Evolutionary conservation across 2,329 filamentous ascomycete species (phyloP).

Genomic region (Neofusicoccum ribis): DNA sequence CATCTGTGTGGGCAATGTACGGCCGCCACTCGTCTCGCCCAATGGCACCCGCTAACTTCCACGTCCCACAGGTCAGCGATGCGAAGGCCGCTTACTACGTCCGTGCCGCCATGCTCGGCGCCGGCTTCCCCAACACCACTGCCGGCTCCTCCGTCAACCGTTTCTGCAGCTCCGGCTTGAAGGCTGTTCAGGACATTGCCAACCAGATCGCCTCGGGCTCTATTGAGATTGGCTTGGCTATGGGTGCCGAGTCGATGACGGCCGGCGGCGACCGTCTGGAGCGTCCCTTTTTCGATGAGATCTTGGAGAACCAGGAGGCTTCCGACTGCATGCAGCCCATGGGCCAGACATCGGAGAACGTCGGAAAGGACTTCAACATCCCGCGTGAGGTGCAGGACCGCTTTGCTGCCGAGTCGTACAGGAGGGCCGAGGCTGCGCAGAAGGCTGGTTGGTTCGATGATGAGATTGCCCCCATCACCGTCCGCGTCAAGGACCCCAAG

Average conservation of each 20-base stretch:
- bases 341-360: constrained; percentile 98
- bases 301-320: constrained; percentile 74
- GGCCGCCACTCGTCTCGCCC: constrained; percentile 29
- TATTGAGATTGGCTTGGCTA: constrained; percentile 84
- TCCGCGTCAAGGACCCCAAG: constrained; percentile 80
- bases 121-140: constrained; percentile 90
- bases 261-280: constrained; percentile 68
- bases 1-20: constrained; percentile 87
- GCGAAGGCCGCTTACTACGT: constrained; percentile 85
- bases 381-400: constrained; percentile 76
- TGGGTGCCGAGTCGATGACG: constrained; percentile 90
- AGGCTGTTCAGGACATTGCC: constrained; percentile 92
- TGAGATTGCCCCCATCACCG: constrained; percentile 87
- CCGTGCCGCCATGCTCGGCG: constrained; percentile 83
- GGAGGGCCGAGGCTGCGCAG: constrained; percentile 83
- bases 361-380: constrained; percentile 86
- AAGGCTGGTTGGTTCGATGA: constrained; percentile 90
- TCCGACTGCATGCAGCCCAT: constrained; percentile 89
- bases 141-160: constrained; percentile 83
- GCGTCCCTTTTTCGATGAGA: constrained; percentile 73
- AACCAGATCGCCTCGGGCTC: constrained; percentile 76
- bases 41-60: neutral
- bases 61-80: constrained; percentile 66
- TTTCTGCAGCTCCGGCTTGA: constrained; percentile 96
- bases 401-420: constrained; percentile 85